Percentiles rank a stretch among this genome's conserved stretches.
phyloP scores from a whole-genome alignment of 352 stramenopile species.

The Globisporangium okanoganense region DNA sequence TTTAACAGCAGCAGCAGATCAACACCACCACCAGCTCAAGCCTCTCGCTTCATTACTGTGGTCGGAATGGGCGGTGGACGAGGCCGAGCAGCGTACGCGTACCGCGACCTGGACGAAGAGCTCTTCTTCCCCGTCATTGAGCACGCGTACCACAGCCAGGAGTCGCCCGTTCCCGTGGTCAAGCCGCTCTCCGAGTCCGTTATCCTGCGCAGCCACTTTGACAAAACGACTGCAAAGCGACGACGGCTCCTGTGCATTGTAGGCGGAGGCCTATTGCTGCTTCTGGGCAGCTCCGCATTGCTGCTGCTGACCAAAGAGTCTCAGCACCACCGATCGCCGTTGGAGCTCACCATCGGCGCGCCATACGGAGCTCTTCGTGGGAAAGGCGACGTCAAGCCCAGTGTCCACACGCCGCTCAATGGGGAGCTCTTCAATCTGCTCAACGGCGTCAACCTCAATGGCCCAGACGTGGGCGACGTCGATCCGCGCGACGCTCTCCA shows the following conservation, averaged over 20 bases:
- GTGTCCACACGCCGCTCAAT: slow-evolving; percentile 1
- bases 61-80: slow-evolving; percentile 6
- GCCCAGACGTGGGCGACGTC: slow-evolving; percentile 6
- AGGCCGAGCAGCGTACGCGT: slow-evolving; percentile 12
- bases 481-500: slow-evolving; percentile 4
- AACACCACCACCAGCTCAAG: not conserved
- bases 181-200: slow-evolving; percentile 11
- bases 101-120: slow-evolving; percentile 17
- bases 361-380: slow-evolving; percentile 14
- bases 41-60: slow-evolving; percentile 1
- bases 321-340: slow-evolving; percentile 1
- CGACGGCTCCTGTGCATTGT: slow-evolving; percentile 1
- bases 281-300: slow-evolving; percentile 3
- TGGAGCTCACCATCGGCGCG: slow-evolving; percentile 14
- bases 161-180: slow-evolving; percentile 5
- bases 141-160: slow-evolving; percentile 14
- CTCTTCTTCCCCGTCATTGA: slow-evolving; percentile 11
- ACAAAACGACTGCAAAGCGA: slow-evolving; percentile 1
- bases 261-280: slow-evolving; percentile 1
- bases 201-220: slow-evolving; percentile 17
- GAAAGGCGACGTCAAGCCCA: slow-evolving; percentile 11
- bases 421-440: slow-evolving; percentile 2
- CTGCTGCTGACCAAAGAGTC: slow-evolving; percentile 1
- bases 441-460: not conserved
- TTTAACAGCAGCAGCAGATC: not conserved